Evolutionary conservation across 2,329 filamentous ascomycete species (phyloP), one percentile per base, ranked within the genome.

Genomic region (Aspergillus ruber): DNA sequence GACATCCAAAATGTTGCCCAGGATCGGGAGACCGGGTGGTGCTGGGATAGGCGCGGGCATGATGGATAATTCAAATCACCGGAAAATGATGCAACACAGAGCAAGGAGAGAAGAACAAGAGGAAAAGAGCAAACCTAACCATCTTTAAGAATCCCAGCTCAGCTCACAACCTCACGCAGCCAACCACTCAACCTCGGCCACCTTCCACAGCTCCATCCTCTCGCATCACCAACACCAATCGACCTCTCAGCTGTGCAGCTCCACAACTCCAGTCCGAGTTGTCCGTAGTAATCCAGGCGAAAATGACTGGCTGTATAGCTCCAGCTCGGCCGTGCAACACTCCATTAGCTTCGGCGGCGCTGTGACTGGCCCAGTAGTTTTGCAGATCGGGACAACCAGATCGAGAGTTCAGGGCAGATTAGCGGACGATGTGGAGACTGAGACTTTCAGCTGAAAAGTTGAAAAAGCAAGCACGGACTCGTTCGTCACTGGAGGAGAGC

Each of bases 1-100:
- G 43, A 80, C 50, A 48, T 78, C 73, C 35, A 74, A 70, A 43
- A 80, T 57, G 51, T 80, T 80, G 6, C 77, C 77, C 21, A 80
- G 53, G 20, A 80, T 52, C 2, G 76, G 76, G 20, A 77, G 57
- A 8, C 74, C 75, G 1, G 71, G 71, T 3, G 77, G 77, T 46
- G 71, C 68, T 10, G 77, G 77, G 42, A 80, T 79, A 8, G 73
- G 70, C 12, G 65, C 66, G 25, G 75, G 65, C 76, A 72, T 72
- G 20, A 38, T 57, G 50, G 38, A 12, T 29, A 29, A 29, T 29
- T 29, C 25, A 35, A 32, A 10, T 17, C 42, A 43, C 13, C n/a
- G 18, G 21, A 23, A 41, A 25, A 18, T 10, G 15, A 17, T 10
- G 17, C 13, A 40, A 17, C 12, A 29, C 10, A 25, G n/a, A 29